Evolutionary conservation across 495 filamentous ascomycete species (phyloP).

Genomic region (Hyaloscypha variabilis): DNA sequence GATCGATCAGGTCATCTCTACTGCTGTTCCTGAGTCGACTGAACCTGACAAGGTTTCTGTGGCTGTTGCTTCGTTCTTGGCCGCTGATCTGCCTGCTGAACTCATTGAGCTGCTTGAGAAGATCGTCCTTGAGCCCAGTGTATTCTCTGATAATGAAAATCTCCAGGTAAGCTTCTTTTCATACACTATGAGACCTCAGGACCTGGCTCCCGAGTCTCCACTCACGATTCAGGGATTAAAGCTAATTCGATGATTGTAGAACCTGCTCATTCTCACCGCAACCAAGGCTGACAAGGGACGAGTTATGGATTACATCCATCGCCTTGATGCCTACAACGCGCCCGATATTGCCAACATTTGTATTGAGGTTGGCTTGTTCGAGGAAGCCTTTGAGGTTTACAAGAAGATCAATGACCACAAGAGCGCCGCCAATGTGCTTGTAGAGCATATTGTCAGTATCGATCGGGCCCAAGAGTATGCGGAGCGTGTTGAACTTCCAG

Average conservation of each 20-base stretch:
- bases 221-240: no score
- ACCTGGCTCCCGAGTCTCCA: no score
- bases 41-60: conserved; percentile 96
- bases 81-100: conserved; percentile 87
- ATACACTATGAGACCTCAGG: no score
- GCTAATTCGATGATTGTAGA: no score
- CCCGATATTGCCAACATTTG: conserved; percentile 93
- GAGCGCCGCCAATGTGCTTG: conserved; percentile 86
- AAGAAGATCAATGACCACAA: conserved; percentile 94
- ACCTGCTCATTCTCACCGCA: conserved; percentile 94
- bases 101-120: conserved; percentile 98
- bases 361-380: conserved; percentile 90
- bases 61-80: conserved; percentile 91
- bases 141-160: conserved; percentile 95
- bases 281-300: conserved; percentile 95
- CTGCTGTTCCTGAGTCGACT: conserved; percentile 90
- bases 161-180: no score
- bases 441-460: conserved; percentile 98
- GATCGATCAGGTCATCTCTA: conserved; percentile 95
- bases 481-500: conserved; percentile 90
- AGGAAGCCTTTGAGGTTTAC: conserved; percentile 98
- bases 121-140: conserved; percentile 96
- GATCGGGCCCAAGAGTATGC: conserved; percentile 96
- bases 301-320: conserved; percentile 96
- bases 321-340: conserved; percentile 83